Base-by-base conservation (phyloP, 441 rosid species). In the Bocquillonia castaneifolia region DNA sequence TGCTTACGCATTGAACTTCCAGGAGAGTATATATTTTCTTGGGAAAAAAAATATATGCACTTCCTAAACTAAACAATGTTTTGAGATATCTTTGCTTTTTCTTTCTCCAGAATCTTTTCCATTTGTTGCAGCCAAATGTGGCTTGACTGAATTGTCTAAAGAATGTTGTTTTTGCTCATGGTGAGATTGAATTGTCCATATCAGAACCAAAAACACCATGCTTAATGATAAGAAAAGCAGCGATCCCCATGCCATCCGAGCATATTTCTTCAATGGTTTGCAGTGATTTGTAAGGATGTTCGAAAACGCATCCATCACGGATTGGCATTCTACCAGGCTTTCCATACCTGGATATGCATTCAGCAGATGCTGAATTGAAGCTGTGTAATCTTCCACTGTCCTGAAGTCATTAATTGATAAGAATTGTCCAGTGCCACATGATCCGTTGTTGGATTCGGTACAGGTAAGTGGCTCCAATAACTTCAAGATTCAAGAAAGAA, bases 341-440 rank as follows among this genome's bases (percentile, higher is more conserved):
- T 84, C 85, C 89, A 89, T 77, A 8, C 79, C 78, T 0, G 96
- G 96, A 66, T 83, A 89, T 8, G 66, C 84, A 9, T 85, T 69
- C 18, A 87, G 67, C 2, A 87, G 82, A 34, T 39, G 77, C 68
- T 89, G 92, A 60, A 86, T 67, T 12, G 86, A 84, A 62, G 67
- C 69, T 15, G 86, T 78, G 85, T 77, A 87, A 13, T 72, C 77
- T 72, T 75, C 78, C n/a, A 82, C 82, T 10, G 72, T 66, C 59
- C 31, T 64, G 55, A 70, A 87, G 0, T 77, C 77, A 6, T 40
- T 72, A 3, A 50, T n/a, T 2, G 88, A 69, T 67, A 88, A 74
- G 78, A 77, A 73, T 23, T 58, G 74, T 40, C 86, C 81, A 10
- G 36, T 22, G 20, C 36, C 47, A 45, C 89, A 88, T 18, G 67